phyloP scores from a whole-genome alignment of 768 basidiomycete genomes.

The Russula virescens region DNA sequence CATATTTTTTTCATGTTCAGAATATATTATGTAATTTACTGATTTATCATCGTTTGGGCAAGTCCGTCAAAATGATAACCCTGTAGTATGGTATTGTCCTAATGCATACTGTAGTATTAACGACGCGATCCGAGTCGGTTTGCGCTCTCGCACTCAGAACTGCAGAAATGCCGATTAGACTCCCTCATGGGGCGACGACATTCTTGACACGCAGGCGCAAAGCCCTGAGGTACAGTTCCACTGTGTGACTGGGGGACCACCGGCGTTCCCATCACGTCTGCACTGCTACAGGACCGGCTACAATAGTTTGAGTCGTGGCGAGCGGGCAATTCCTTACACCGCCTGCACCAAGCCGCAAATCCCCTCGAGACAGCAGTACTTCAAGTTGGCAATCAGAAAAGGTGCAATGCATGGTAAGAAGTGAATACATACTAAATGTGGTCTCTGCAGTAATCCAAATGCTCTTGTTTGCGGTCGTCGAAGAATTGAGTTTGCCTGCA shows the following conservation, averaged over 20 bases:
- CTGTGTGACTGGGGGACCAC: neutral
- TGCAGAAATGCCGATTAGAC: neutral
- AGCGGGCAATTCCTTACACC: neutral
- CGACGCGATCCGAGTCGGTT: neutral
- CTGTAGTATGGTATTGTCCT: too few relatives aligned
- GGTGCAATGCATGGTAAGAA: neutral
- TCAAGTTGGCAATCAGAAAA: neutral
- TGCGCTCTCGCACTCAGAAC: neutral
- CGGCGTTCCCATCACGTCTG: neutral
- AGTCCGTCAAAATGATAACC: too few relatives aligned
- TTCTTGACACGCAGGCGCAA: neutral
- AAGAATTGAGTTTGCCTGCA: neutral
- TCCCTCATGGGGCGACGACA: conserved; percentile 5
- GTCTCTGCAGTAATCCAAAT: neutral
- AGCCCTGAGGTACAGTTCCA: neutral
- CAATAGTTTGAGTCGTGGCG: neutral
- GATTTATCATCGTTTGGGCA: too few relatives aligned
- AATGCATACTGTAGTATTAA: neutral
- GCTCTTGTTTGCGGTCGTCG: neutral
- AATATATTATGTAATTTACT: neutral
- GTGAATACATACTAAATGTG: neutral
- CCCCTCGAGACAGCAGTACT: neutral
- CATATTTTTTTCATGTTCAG: neutral
- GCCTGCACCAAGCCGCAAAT: neutral
- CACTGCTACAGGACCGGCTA: neutral